Conservation (phyloP, 2,329 filamentous ascomycete species). For the Diaporthe citriasiana region DNA sequence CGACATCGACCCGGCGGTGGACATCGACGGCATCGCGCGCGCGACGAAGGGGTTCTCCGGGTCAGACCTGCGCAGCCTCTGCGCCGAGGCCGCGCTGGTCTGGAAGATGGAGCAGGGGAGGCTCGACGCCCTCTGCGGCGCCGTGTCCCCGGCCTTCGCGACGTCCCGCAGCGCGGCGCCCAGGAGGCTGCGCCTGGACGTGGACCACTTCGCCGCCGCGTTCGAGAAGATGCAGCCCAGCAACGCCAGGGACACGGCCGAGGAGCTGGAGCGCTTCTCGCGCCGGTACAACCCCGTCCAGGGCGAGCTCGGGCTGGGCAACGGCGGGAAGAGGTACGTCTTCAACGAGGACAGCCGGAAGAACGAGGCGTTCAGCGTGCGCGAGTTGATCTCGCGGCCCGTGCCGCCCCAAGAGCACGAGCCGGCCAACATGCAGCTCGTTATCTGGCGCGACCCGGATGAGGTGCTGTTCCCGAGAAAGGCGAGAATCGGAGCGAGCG, state of each 20-base stretch:
- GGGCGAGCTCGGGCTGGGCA: not conserved
- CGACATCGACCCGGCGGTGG: conserved; percentile 8
- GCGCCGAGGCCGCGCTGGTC: conserved; percentile 17
- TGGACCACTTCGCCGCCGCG: conserved; percentile 19
- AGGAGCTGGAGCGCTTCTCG: not conserved
- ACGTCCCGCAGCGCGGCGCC: not conserved
- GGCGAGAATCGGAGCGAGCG: not conserved
- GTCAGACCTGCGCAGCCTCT: conserved; percentile 4
- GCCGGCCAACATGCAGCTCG: not conserved
- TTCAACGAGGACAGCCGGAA: not conserved
- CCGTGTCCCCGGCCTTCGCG: not conserved
- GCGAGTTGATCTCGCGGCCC: conserved; percentile 13
- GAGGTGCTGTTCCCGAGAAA: not conserved
- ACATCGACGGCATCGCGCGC: conserved; percentile 11
- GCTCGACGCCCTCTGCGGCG: conserved; percentile 3
- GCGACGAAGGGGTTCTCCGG: not conserved
- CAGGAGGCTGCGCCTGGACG: conserved; percentile 19
- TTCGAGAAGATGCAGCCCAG: conserved; percentile 20
- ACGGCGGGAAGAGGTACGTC: conserved; percentile 19
- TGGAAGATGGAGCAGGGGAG: conserved; percentile 13
- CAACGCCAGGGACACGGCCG: not conserved
- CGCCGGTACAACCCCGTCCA: not conserved
- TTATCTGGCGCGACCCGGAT: not conserved
- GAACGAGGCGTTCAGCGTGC: conserved; percentile 11
- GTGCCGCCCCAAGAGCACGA: not conserved